Evolutionary conservation across 73 alveolate genomes (phyloP).

Genomic region (Paramecium tetraurelia): DNA sequence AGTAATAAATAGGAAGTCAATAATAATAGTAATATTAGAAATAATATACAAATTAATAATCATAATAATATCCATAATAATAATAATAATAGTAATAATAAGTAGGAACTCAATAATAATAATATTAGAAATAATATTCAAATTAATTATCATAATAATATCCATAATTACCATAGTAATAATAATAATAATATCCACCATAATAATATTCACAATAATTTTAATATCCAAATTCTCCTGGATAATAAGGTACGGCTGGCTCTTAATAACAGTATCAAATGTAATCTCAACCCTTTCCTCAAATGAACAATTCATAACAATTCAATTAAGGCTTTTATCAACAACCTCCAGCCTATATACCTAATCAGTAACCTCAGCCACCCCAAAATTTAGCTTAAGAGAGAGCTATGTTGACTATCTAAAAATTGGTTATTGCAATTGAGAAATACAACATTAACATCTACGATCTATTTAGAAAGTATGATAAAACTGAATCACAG

Average conservation of each 20-base stretch:
- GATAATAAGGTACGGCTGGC: neutral
- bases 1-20: too few species aligned
- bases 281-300: neutral
- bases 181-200: neutral
- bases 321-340: neutral
- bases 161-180: neutral
- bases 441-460: neutral
- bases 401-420: neutral
- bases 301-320: neutral
- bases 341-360: neutral
- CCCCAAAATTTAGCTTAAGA: neutral
- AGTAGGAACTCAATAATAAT: too few species aligned
- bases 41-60: neutral
- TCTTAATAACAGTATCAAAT: neutral
- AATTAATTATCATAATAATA: neutral
- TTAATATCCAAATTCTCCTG: neutral
- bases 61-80: neutral
- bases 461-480: neutral
- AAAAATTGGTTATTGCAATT: neutral
- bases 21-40: neutral
- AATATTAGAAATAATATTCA: neutral
- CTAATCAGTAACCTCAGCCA: neutral
- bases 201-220: neutral
- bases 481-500: slow-evolving; percentile 23
- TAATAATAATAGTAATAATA: neutral